Evolutionary conservation across 179 eudicot species (phyloP), one percentile per base, ranked within the genome.

Genomic region (Dionaea muscipula): DNA sequence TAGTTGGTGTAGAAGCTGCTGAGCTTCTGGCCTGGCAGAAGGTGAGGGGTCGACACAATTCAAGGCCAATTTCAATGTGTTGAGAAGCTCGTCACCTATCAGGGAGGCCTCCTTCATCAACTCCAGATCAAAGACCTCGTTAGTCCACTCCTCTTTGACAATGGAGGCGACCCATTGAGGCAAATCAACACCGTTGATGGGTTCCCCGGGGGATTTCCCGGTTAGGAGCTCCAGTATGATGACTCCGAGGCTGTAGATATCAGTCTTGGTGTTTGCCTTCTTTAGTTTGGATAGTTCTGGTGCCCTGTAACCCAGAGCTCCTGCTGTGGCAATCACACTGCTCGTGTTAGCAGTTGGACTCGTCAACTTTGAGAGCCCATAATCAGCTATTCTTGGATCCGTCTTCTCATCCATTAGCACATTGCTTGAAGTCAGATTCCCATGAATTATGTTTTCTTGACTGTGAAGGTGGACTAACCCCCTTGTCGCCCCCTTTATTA

Each of bases 91-190:
- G 55, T 91, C 93, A 9, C 94, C 94, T 12, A 68, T 69, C 26
- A 68, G 69, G 19, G 86, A 65, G 5, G 72, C 80, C 46, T 88
- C 93, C 66, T 76, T 76, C 80, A 81, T 76, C 19, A 91, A 69
- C 71, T 87, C 98, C 68, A 79, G 70, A 33, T 91, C 98, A 60
- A 91, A 87, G 15, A 91, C 98, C 67, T 88, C 96, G 63, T 82
- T 87, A 35, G 94, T 87, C 98, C 96, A 87, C 67, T 91, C 94
- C 62, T 91, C 94, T 62, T 88, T 87, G 24, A 91, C 93, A 17
- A 72, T 75, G 0, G 98, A 87, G 0, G 98, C 86, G 28, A 88
- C 98, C 98, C 98, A 91, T 58, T 84, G 93, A 0, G 94, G 98
- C 73, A 91, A 59, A 67, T 91, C 93, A 14, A 70, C 75, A 0